These are phyloP conservation scores for Seiridium cupressi DNA, from an alignment of 2,329 filamentous ascomycete species.

Conservation along the genomic window DNA sequence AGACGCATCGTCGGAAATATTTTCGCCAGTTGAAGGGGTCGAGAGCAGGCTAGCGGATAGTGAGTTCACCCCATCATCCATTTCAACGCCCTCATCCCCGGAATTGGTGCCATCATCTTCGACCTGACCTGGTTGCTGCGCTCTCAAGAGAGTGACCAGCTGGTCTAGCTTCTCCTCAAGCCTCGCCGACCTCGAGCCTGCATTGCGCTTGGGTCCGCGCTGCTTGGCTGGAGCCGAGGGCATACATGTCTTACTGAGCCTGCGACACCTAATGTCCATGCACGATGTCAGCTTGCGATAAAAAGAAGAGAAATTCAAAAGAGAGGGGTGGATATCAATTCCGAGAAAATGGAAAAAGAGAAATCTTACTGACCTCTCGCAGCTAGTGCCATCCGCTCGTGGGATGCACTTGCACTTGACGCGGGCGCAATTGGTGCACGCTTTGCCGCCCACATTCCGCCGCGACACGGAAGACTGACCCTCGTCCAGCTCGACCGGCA, in stretches of 20 bases:
- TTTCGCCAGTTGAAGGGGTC: background rate
- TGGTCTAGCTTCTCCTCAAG: conserved; percentile 16
- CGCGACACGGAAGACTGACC: background rate
- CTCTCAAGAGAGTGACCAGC: conserved; percentile 12
- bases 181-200: conserved; percentile 9
- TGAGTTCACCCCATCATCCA: background rate
- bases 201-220: conserved; percentile 10
- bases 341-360: background rate
- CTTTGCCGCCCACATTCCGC: conserved; percentile 18
- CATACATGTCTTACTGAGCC: conserved; percentile 45
- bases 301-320: background rate
- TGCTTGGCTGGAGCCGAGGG: conserved; percentile 36
- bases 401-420: conserved; percentile 50
- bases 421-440: conserved; percentile 44
- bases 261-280: conserved; percentile 31
- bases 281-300: conserved; percentile 16
- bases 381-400: conserved; percentile 24
- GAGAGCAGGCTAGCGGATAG: background rate
- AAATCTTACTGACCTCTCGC: conserved; percentile 26
- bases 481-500: background rate
- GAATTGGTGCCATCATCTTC: background rate
- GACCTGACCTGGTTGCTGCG: conserved; percentile 5
- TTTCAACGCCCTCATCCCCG: conserved; percentile 5
- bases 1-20: background rate
- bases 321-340: too few species aligned